Evolutionary conservation across 2,329 filamentous ascomycete genomes (phyloP), one percentile per base, ranked within the genome.

Genomic region (Neonectria hederae): DNA sequence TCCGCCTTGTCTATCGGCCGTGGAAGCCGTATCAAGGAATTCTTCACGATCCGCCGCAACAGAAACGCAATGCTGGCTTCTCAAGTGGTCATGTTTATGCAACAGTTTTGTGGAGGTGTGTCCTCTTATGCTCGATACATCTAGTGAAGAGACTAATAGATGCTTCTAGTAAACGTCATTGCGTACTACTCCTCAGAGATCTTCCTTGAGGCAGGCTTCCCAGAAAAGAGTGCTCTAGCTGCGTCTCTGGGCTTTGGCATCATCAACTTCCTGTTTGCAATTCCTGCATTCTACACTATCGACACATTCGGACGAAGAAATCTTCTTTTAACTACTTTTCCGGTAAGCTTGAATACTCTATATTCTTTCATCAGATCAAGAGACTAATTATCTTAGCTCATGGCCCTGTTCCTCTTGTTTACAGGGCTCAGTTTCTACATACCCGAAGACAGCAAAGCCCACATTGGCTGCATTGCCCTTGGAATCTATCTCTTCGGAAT

Each of bases 301-400:
- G 89, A 92, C 72, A 90, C 85, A 0, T 91, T 89, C 63, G 90
- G 89, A 7, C 85, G 90, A 4, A 83, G 89, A 21, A 88, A 88
- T 66, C 79, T 91, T 30, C 68, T 69, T 14, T 68, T 71, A 28
- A 75, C 69, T 35, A 65, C 75, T 1, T 75, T 75, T 59, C 73
- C 74, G 8, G 68, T 70, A 46, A 65, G 68, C 62, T 21, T 17
- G 17, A 2, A n/a, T 11, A 7, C 5, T 13, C 2, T 21, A 9
- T 17, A 3, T 19, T 51, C n/a, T 14, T 35, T 13, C 3, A 4
- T 21, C 24, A 21, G 26, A 19, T 32, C n/a, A 26, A 35, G 28
- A 21, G 13, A 14, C 28, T 46, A 13, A 57, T n/a, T 11, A 6
- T 13, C 5, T 19, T 21, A 63, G 62, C 76, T 90, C 19, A 91